Percentiles rank a stretch among this genome's conserved stretches.
These are phyloP conservation scores for Pichia paraexigua DNA, from an alignment of 805 yeast species.

Conservation along the genomic window DNA sequence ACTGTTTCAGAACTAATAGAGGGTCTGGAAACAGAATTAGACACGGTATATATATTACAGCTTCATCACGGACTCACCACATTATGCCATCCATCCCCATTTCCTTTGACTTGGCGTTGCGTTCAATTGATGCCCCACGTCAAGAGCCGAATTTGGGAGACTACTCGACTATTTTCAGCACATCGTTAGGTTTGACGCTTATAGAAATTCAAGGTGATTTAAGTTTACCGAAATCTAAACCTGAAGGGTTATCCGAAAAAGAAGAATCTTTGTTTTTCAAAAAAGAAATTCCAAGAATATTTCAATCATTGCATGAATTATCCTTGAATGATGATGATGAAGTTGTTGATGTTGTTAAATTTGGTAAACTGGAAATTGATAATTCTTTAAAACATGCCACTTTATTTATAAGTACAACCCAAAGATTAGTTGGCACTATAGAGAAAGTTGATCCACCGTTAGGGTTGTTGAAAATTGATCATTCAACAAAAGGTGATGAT, in stretches of 20 bases:
- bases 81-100: not conserved
- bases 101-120: not conserved
- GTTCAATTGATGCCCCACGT: not conserved
- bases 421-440: conserved; percentile 55
- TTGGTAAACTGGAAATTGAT: conserved; percentile 42
- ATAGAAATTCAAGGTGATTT: conserved; percentile 72
- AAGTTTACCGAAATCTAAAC: conserved; percentile 36
- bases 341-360: conserved; percentile 32
- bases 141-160: conserved; percentile 2
- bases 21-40: too few relatives aligned
- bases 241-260: conserved; percentile 26
- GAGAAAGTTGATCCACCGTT: conserved; percentile 56
- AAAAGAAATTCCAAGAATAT: conserved; percentile 17
- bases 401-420: conserved; percentile 59
- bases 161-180: conserved; percentile 29
- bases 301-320: not conserved
- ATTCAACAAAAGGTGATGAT: conserved; percentile 14
- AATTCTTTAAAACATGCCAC: conserved; percentile 41
- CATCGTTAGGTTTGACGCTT: conserved; percentile 52
- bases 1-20: too few relatives aligned
- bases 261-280: conserved; percentile 31
- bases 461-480: conserved; percentile 45
- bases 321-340: not conserved
- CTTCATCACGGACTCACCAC: not conserved
- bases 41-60: too few relatives aligned